Percentiles rank a stretch among this genome's conserved stretches.
These are phyloP conservation scores for Penicillium sp. DNA, from an alignment of 2,329 filamentous ascomycete species.

Conservation along the genomic window DNA sequence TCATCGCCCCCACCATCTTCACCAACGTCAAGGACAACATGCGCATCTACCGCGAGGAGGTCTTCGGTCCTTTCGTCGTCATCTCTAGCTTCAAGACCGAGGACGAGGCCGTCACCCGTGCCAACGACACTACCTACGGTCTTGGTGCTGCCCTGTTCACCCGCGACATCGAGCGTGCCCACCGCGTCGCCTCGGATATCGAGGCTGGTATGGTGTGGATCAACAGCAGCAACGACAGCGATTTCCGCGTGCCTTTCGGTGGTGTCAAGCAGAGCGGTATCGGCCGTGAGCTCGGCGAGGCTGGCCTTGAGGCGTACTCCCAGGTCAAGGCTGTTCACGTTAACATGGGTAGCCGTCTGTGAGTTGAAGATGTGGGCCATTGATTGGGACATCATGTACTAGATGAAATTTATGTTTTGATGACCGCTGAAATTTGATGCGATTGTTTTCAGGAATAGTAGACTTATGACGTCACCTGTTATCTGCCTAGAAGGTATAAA, in stretches of 20 bases:
- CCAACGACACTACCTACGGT: slow-evolving; percentile 54
- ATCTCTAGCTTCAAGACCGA: slow-evolving; percentile 59
- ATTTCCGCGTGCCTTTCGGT: slow-evolving; percentile 57
- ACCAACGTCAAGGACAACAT: slow-evolving; percentile 57
- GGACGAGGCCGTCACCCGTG: slow-evolving; percentile 57
- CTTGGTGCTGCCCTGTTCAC: slow-evolving; percentile 38
- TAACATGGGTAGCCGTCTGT: slow-evolving; percentile 45
- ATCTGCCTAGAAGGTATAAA: no score
- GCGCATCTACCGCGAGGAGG: slow-evolving; percentile 61
- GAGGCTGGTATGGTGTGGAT: slow-evolving; percentile 71
- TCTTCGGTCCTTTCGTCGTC: slow-evolving; percentile 62
- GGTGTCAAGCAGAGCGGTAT: slow-evolving; percentile 64
- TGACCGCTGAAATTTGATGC: background rate
- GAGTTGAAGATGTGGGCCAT: slow-evolving; percentile 7
- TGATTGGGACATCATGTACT: slow-evolving; percentile 4
- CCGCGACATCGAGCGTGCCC: slow-evolving; percentile 62
- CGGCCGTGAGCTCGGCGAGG: slow-evolving; percentile 60
- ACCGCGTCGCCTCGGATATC: slow-evolving; percentile 54
- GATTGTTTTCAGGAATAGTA: background rate
- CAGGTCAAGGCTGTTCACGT: slow-evolving; percentile 56
- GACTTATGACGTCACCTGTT: no score
- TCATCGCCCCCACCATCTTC: slow-evolving; percentile 61
- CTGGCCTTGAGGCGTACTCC: slow-evolving; percentile 60
- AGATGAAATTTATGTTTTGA: slow-evolving; percentile 15
- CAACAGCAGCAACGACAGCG: slow-evolving; percentile 56